Percentiles rank a stretch among this genome's conserved stretches.
Evolutionary conservation across 352 stramenopile genomes (phyloP).

Genomic region (Globisporangium carolinianum): DNA sequence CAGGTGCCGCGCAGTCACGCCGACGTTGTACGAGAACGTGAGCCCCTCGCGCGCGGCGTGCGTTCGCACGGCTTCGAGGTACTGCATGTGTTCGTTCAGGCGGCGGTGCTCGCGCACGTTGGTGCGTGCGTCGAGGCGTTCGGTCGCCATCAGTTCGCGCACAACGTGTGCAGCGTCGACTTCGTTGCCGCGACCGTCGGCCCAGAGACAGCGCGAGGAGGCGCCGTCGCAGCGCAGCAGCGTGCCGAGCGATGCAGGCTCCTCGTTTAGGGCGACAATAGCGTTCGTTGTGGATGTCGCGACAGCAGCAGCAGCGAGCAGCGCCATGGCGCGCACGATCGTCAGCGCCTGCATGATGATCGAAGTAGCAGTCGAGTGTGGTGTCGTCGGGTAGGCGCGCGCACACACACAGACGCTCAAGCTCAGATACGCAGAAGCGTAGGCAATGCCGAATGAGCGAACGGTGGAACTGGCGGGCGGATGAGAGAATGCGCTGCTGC

Average conservation of each 20-base stretch:
- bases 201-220: slow-evolving; percentile 42
- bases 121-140: slow-evolving; percentile 22
- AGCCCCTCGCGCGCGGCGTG: slow-evolving; percentile 31
- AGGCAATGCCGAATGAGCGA: neutral
- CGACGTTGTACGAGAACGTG: slow-evolving; percentile 52
- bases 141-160: slow-evolving; percentile 46
- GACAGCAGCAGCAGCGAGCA: slow-evolving; percentile 6
- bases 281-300: slow-evolving; percentile 1
- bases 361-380: slow-evolving; percentile 1
- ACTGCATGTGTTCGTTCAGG: slow-evolving; percentile 54
- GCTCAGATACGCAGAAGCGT: neutral
- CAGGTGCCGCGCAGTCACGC: slow-evolving; percentile 61
- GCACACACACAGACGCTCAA: neutral
- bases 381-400: neutral
- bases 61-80: slow-evolving; percentile 61
- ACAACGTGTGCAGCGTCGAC: slow-evolving; percentile 39
- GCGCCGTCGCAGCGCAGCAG: slow-evolving; percentile 30
- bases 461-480: neutral
- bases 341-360: neutral
- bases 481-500: neutral
- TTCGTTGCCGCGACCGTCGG: slow-evolving; percentile 26
- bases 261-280: neutral
- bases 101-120: slow-evolving; percentile 32
- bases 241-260: slow-evolving; percentile 43
- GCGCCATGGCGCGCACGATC: slow-evolving; percentile 6